Evolutionary conservation across 2,329 filamentous ascomycete species (phyloP).

Genomic region (Penicillium griseofulvum): DNA sequence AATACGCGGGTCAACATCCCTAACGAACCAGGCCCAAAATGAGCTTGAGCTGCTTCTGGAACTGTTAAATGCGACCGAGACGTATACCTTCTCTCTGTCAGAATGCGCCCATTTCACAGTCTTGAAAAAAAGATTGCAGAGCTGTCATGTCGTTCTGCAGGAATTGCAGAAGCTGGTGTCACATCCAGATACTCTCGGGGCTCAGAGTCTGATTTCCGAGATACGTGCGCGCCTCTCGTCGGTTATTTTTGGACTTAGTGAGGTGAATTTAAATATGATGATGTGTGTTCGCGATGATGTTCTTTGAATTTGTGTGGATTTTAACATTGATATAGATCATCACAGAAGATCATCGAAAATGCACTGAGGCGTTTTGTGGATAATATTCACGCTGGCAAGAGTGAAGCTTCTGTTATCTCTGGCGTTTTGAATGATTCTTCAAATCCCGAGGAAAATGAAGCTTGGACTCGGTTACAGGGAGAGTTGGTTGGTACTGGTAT

Average conservation of each 20-base stretch:
- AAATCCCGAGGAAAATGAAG: background rate
- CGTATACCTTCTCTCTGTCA: background rate
- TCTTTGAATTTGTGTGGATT: background rate
- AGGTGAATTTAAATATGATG: conserved; percentile 18
- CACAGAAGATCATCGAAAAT: conserved; percentile 11
- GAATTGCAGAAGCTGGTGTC: conserved; percentile 14
- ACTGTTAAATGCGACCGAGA: conserved; percentile 2
- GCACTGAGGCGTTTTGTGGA: conserved; percentile 6
- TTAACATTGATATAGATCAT: conserved; percentile 10
- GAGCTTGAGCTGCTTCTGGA: conserved; percentile 15
- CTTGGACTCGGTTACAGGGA: conserved; percentile 12
- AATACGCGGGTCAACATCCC: conserved; percentile 8
- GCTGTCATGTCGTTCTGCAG: conserved; percentile 7
- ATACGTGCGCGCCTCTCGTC: conserved; percentile 14
- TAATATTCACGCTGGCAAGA: conserved; percentile 9
- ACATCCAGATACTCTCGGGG: background rate
- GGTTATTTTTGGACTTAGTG: conserved; percentile 12
- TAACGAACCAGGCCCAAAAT: conserved; percentile 12
- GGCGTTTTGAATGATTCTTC: conserved; percentile 1
- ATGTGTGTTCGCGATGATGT: conserved; percentile 9
- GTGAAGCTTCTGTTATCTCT: background rate
- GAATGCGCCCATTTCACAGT: background rate
- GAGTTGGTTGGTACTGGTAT: conserved; percentile 11
- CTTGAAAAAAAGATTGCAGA: conserved; percentile 3
- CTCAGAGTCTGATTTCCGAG: conserved; percentile 4